Evolutionary conservation across 306 rosid species (phyloP), one percentile per base, ranked within the genome.

Genomic region (Gleditsia sinensis): DNA sequence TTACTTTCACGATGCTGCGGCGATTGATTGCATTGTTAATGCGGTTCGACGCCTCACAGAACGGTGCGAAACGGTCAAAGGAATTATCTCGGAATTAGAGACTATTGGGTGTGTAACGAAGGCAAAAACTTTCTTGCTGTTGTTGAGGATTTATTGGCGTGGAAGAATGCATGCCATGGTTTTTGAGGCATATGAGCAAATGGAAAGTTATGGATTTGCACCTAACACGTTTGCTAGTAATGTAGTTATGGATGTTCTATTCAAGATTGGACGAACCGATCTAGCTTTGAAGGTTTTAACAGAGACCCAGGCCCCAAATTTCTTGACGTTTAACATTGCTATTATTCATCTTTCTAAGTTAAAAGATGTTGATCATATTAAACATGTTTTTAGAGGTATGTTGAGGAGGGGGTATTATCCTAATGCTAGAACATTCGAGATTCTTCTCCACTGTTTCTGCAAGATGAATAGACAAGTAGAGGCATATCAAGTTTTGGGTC

Each of bases 71-170:
- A 80, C 96, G 0, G 82, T 86, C 30, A 40, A 62, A 71, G 78
- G 58, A 16, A 43, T 88, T 46, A 37, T 90, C 40, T 63, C 21
- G 16, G 79, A 71, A 37, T 72, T 90, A 75, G 71, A 78, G 65
- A 53, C 81, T 21, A 32, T 88, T 23, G 92, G 96, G 3, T 83
- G 82, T 78, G 58, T 75, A 33, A 59, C 32, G 8, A 90, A 79
- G 82, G 85, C 89, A 21, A 82, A 72, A 7, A 82, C 88, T 11
- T 81, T 82, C 48, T 50, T 86, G 81, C 81, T 78, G 30, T 74
- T 90, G 62, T 24, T 88, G 72, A 86, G 92, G 61, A 72, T 90
- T 78, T 84, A 56, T 68, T 80, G 82, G 84, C 91, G 75, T 56
- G 86, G 84, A 2, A 78, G 83, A 74, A 84, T 82, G 88, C 57